phyloP scores from a whole-genome alignment of 2,329 filamentous ascomycete genomes.

The Alternaria arborescens region DNA sequence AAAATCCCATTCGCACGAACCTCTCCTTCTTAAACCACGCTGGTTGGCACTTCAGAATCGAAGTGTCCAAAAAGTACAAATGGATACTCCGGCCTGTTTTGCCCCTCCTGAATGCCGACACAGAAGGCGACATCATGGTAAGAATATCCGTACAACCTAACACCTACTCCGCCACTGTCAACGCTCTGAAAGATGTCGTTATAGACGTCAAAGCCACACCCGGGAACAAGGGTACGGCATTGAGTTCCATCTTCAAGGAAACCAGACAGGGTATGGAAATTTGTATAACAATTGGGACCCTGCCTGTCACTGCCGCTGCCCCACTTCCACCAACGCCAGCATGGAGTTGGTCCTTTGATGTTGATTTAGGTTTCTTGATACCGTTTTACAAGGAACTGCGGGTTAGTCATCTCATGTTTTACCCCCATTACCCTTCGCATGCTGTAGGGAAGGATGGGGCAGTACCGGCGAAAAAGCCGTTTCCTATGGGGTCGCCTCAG shows the following conservation, averaged over 20 bases:
- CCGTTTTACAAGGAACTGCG: neutral
- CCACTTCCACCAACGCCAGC: neutral
- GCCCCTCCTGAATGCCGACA: neutral
- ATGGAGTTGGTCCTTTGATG: neutral
- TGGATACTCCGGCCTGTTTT: neutral
- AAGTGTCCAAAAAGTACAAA: constrained; percentile 1
- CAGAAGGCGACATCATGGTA: neutral
- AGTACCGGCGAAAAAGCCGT: neutral
- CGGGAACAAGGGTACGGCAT: neutral
- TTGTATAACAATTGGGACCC: neutral
- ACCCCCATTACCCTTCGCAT: neutral
- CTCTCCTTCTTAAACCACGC: constrained; percentile 8
- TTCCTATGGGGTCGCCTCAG: neutral
- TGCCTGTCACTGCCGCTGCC: neutral
- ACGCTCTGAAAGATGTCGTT: neutral
- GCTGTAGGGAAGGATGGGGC: neutral
- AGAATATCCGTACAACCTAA: neutral
- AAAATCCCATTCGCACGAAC: neutral
- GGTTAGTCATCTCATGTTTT: neutral
- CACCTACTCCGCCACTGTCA: neutral
- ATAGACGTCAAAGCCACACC: neutral
- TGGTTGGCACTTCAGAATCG: constrained; percentile 8
- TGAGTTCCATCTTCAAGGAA: neutral
- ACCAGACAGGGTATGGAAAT: neutral
- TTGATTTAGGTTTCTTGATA: neutral